phyloP scores from a whole-genome alignment of 164 flowering plant species.

The grape (Vitis vinifera) region ASM3070453v1 NC_081811.1:732001-732500 shows the following conservation, averaged over 20 bases:
- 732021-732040: no score
- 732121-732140: constrained; percentile 1
- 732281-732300: background rate
- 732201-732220: no score
- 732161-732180: background rate
- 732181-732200: no score
- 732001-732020: no score
- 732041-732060: no score
- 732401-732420: no score
- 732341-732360: no score
- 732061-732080: background rate
- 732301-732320: background rate
- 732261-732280: background rate
- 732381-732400: background rate
- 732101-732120: constrained; percentile 6
- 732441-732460: background rate
- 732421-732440: background rate
- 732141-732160: background rate
- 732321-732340: no score
- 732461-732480: constrained; percentile 24
- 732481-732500: constrained; percentile 45
- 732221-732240: no score
- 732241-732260: background rate
- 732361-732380: background rate
- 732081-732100: constrained; percentile 35